Evolutionary conservation across 169 alveolate genomes (phyloP), one percentile per base, ranked within the genome.

Genomic region (Cryptosporidium parvum): DNA sequence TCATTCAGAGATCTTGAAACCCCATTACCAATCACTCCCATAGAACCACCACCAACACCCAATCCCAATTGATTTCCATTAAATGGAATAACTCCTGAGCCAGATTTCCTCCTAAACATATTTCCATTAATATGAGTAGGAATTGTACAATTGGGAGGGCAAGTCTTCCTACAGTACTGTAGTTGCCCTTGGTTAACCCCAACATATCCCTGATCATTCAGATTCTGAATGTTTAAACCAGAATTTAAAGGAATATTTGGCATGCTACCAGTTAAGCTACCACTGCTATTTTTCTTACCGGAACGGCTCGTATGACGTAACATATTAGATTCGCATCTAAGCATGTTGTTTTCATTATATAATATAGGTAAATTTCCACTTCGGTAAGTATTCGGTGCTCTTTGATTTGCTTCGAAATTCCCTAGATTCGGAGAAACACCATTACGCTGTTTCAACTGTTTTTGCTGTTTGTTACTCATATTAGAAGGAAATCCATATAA

Each of bases 361-460:
- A 45, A 12, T 16, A 23, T 61, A 44, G 84, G 65, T 4, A 42
- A 16, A 45, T 42, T 69, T 14, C 53, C 44, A 14, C 42, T 73
- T 56, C 86, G 37, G 56, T 48, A 52, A 59, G 86, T 37, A 6
- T 37, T 59, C 18, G 72, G 10, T 6, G 48, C 21, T 73, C 58
- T 59, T 45, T 59, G 86, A 37, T 53, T 59, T 6, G 29, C 0
- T 14, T 73, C 86, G 33, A 73, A 73, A 52, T 23, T 44, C 8
- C 58, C 33, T 16, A 59, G 33, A 37, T 51, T 59, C 33, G 85
- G 70, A 33, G 86, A 73, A 14, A 37, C 53, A 33, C 70, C 86
- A 58, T 51, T 56, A 12, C 86, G 45, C 37, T 59, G 68, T 42
- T 73, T 73, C 4, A 26, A 16, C 9, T 73, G 86, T 70, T 73